Evolutionary conservation across 2,329 filamentous ascomycete genomes (phyloP).

Genomic region (Penicillium sp.): DNA sequence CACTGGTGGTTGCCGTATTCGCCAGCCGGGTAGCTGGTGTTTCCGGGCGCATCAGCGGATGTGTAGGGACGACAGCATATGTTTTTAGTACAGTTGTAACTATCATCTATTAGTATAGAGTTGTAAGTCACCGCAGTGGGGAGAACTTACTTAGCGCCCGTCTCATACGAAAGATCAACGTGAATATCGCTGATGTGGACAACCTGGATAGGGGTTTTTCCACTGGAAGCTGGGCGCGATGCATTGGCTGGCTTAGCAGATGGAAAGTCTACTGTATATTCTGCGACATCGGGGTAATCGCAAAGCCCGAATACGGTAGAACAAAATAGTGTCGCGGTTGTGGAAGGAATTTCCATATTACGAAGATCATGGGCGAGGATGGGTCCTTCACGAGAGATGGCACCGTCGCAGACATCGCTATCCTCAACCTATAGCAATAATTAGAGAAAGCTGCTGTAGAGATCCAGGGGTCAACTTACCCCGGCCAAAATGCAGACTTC

Average conservation of each 20-base stretch:
- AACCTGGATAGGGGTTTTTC: conserved; percentile 57
- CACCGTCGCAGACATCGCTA: conserved; percentile 61
- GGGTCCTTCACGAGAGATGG: conserved; percentile 59
- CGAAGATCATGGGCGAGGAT: conserved; percentile 59
- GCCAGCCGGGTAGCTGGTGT: conserved; percentile 57
- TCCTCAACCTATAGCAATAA: conserved; percentile 52
- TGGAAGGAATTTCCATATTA: conserved; percentile 57
- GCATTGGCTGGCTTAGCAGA: conserved; percentile 44
- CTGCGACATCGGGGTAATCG: conserved; percentile 52
- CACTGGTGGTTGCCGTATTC: conserved; percentile 61
- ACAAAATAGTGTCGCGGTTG: conserved; percentile 59
- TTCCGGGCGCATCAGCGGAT: conserved; percentile 46
- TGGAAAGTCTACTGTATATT: conserved; percentile 54
- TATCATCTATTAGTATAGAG: background rate
- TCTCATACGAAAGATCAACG: conserved; percentile 60
- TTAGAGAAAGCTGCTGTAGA: background rate
- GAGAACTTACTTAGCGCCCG: conserved; percentile 53
- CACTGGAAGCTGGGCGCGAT: conserved; percentile 51
- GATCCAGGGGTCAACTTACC: conserved; percentile 30
- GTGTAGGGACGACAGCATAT: conserved; percentile 64
- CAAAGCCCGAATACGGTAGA: conserved; percentile 60
- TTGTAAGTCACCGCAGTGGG: background rate
- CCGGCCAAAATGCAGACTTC: conserved; percentile 44
- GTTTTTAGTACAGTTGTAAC: conserved; percentile 59
- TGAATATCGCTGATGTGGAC: conserved; percentile 66